A percentile compares a stretch with the other conserved stretches of the same genome.
Conservation (phyloP, 164 flowering plant genomes). For the Berberis thunbergii region DNA sequence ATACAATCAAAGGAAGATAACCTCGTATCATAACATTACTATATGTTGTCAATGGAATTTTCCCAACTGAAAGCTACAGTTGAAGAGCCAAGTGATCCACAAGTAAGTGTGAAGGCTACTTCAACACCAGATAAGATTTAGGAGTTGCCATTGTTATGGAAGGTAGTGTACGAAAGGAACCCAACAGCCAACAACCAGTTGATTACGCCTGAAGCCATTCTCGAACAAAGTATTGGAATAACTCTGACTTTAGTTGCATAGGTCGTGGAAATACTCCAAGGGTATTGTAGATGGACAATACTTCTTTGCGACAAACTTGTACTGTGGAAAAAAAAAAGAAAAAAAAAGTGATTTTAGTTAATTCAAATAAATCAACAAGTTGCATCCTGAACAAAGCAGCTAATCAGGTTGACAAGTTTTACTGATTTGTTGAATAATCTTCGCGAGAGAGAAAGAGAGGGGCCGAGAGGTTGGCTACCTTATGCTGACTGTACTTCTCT, state of each 20-base stretch:
- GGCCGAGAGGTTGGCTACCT: slow-evolving; percentile 30
- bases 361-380: background rate
- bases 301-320: slow-evolving; percentile 84
- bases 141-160: no score
- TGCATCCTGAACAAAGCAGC: background rate
- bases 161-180: background rate
- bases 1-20: no score
- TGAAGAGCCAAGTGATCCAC: no score
- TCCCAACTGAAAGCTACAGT: no score
- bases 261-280: slow-evolving; percentile 47
- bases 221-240: slow-evolving; percentile 24
- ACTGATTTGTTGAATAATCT: background rate
- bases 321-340: slow-evolving; percentile 34
- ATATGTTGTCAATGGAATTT: no score
- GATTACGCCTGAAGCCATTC: background rate
- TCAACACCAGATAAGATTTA: no score
- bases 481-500: slow-evolving; percentile 84
- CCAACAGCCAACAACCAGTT: background rate
- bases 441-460: background rate
- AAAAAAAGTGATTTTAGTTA: background rate
- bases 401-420: background rate
- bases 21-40: no score
- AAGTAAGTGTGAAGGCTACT: no score
- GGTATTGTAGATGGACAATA: slow-evolving; percentile 75
- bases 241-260: slow-evolving; percentile 6